These are phyloP conservation scores for Euphorbia pulcherrima DNA, from an alignment of 345 rosid genomes.

Conservation along the genomic window DNA sequence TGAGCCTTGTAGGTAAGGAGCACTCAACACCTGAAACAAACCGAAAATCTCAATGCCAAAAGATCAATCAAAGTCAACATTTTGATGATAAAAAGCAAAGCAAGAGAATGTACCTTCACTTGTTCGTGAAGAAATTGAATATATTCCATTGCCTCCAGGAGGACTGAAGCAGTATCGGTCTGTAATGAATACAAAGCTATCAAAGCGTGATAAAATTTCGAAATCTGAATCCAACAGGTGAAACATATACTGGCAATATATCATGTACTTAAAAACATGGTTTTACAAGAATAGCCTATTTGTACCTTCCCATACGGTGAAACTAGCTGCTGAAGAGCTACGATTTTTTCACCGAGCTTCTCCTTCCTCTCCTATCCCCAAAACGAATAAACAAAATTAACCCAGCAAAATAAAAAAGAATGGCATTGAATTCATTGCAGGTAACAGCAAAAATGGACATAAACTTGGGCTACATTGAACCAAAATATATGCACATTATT, in stretches of 20 bases:
- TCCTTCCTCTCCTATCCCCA: constrained; percentile 72
- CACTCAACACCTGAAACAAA: constrained; percentile 78
- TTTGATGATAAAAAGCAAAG: neutral
- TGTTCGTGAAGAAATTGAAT: constrained; percentile 92
- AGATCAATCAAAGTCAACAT: neutral
- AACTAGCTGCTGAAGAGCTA: constrained; percentile 88
- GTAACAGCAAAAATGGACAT: neutral
- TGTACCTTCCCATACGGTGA: constrained; percentile 95
- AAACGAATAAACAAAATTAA: neutral
- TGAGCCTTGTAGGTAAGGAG: constrained; percentile 75
- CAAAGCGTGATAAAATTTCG: neutral
- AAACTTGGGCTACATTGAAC: neutral
- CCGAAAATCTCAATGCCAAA: constrained; percentile 2
- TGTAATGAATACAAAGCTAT: constrained; percentile 28
- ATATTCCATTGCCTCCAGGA: constrained; percentile 76
- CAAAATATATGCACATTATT: neutral
- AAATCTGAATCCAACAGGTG: neutral
- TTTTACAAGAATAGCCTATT: neutral
- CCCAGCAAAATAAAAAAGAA: neutral
- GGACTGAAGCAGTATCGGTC: constrained; percentile 98
- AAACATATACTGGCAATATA: neutral
- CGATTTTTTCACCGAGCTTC: constrained; percentile 79
- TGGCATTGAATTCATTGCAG: neutral
- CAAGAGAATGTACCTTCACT: constrained; percentile 67
- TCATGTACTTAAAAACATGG: neutral